Base-by-base conservation (phyloP, 257 asterid genomes). In the Coffea canephora region DNA sequence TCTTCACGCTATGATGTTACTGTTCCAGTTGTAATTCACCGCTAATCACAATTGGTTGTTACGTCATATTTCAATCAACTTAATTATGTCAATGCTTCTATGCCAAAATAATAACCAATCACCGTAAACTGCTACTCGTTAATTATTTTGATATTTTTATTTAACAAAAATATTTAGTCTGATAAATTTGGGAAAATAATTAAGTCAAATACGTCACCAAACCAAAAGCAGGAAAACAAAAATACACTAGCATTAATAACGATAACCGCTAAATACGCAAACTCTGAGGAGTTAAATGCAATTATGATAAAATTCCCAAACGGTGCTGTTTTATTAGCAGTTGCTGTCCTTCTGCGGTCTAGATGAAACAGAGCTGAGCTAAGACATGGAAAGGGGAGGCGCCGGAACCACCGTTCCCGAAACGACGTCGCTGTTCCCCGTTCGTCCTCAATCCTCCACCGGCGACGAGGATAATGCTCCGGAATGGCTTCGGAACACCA, bases 401-500 rank as follows among this genome's bases (percentile, higher is more conserved):
- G 66, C 69, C 69, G 34, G 80, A 83, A 54, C 76, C 69, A 54
- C 69, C 77, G 21, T 73, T 25, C 72, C 76, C 9, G 12, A 80
- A 74, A 84, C 86, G 85, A 71, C 94, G 78, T 91, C 97, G 67
- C 80, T 91, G 9, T 91, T 93, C 77, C 90, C 97, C 74, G 91
- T 89, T 72, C 81, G 83, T 77, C 83, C 36, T 57, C 84, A 55
- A 54, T 23, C 71, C 79, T 11, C 82, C 80, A 36, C 83, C 83
- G 78, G 76, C 88, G 77, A 82, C 68, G 23, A 67, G 71, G 50
- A 77, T 45, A 75, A 69, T 41, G 78, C 70, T 55, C 84, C 87
- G 8, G 84, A 86, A 82, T 96, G 99, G 99, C 93, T 96, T 62
- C 87, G 83, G 39, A 96, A 90, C 82, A 7, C 91, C 78, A 96